These are phyloP conservation scores for Boechera retrofracta DNA, from an alignment of 345 rosid species.

Conservation along the genomic window DNA sequence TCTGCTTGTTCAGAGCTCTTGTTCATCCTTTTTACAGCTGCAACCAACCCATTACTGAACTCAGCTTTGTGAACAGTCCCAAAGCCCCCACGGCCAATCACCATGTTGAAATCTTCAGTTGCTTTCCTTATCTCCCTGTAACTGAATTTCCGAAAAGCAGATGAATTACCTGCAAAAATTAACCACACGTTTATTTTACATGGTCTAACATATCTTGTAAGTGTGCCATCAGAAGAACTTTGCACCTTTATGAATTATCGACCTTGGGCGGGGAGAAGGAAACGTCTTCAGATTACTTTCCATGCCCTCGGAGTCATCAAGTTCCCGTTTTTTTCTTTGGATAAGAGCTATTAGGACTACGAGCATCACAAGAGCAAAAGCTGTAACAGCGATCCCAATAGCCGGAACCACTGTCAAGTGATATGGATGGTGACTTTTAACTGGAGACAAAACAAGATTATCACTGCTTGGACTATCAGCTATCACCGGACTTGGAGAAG, in stretches of 20 bases:
- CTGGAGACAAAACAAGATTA: constrained; percentile 46
- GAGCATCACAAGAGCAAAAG: constrained; percentile 62
- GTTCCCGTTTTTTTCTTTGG: constrained; percentile 65
- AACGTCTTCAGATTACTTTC: constrained; percentile 57
- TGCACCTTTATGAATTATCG: constrained; percentile 73
- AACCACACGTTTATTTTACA: constrained; percentile 4
- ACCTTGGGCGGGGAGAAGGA: constrained; percentile 53
- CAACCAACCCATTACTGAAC: constrained; percentile 68
- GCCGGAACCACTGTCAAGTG: constrained; percentile 68
- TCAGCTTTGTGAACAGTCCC: constrained; percentile 88
- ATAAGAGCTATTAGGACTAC: constrained; percentile 72
- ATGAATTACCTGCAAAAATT: constrained; percentile 57
- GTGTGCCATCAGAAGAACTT: constrained; percentile 27
- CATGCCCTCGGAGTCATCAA: constrained; percentile 55
- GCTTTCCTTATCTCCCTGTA: constrained; percentile 84
- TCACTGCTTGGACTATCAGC: constrained; percentile 80
- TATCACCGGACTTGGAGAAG: constrained; percentile 60
- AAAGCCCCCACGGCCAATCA: constrained; percentile 90
- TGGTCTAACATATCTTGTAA: constrained; percentile 10
- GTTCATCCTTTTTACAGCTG: constrained; percentile 84
- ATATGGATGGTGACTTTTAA: constrained; percentile 56
- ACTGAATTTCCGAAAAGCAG: constrained; percentile 74
- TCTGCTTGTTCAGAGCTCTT: constrained; percentile 81
- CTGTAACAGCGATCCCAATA: constrained; percentile 75
- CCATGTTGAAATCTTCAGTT: constrained; percentile 67